Percentiles rank a stretch among this genome's conserved stretches.
These are phyloP conservation scores for Aureobasidium sp. DNA, from an alignment of 2,329 filamentous ascomycete species.

Conservation along the genomic window DNA sequence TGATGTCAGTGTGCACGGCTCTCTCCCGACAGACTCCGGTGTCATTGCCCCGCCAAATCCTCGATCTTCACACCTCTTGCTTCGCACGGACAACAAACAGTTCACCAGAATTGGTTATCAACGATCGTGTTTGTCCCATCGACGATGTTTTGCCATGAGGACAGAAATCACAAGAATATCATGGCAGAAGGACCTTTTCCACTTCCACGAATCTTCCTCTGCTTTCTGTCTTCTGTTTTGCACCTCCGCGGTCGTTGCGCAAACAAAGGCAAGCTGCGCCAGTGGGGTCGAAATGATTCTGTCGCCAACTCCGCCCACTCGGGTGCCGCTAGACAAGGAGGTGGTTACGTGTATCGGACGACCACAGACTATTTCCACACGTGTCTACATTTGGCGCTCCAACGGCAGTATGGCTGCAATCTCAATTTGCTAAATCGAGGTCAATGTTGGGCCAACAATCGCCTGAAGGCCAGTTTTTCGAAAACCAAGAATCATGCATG, in stretches of 20 bases:
- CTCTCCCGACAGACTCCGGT: constrained; percentile 3
- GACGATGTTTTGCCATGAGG: constrained; percentile 2
- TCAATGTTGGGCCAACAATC: background rate
- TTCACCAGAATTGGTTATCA: constrained; percentile 1
- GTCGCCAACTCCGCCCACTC: constrained; percentile 7
- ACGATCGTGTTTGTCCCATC: constrained; percentile 6
- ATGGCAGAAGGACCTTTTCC: background rate
- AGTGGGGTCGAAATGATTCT: background rate
- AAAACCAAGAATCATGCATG: background rate
- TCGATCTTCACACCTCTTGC: constrained; percentile 10
- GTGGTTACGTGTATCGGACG: background rate
- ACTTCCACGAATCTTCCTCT: background rate
- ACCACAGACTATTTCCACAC: background rate
- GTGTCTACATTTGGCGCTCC: constrained; percentile 7
- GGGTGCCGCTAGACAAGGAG: constrained; percentile 8
- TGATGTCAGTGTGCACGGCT: constrained; percentile 5
- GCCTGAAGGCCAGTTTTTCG: background rate
- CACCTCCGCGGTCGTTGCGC: background rate
- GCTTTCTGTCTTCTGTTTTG: background rate
- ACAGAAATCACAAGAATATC: background rate
- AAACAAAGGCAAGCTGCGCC: background rate
- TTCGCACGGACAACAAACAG: constrained; percentile 1
- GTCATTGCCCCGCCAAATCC: constrained; percentile 7
- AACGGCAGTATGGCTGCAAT: constrained; percentile 5
- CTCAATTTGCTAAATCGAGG: background rate